Base-by-base conservation (phyloP, 331 rosid species). In the Acacia pycnantha region DNA sequence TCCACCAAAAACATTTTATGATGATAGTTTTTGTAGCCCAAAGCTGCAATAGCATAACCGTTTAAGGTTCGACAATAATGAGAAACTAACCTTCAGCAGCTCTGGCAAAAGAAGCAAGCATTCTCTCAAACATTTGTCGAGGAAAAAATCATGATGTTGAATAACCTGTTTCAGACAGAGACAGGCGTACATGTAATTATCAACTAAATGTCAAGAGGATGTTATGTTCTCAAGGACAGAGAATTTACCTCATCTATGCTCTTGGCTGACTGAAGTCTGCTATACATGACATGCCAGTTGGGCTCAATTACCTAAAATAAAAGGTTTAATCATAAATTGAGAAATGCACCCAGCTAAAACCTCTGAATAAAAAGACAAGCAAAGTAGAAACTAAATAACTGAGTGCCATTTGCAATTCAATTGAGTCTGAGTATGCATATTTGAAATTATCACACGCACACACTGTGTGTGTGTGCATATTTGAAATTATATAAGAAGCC, bases 201-300 rank as follows among this genome's bases (percentile, higher is more conserved):
- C 82, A 46, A 70, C 64, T 48, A 70, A 81, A 40, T 72, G 54
- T 43, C 81, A 11, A 22, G 35, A 66, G 51, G 79, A 83, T 22
- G 74, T 35, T 56, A 70, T 27, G 73, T 12, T 62, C 40, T 77
- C 37, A 48, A 65, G 66, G 40, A 66, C 26, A 69, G 56, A 82
- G 54, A n/a, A 77, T 67, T 58, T 73, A 92, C 99, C 96, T 95
- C 99, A 77, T 95, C 99, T 86, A 95, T 88, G 88, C 98, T 93
- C 83, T 90, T 95, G 68, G 98, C 96, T 50, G 94, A 87, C 84
- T 93, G 97, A 86, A 95, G 92, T 84, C 94, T 86, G 83, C 76
- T 88, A 87, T 90, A 90, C 99, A 95, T 92, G 85, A 92, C 85
- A 82, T 95, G 99, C 94, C 99, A 95, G 81, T 90, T 95, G 79